Conservation (phyloP, 2,329 filamentous ascomycete genomes). For the Neonectria neomacrospora region DNA sequence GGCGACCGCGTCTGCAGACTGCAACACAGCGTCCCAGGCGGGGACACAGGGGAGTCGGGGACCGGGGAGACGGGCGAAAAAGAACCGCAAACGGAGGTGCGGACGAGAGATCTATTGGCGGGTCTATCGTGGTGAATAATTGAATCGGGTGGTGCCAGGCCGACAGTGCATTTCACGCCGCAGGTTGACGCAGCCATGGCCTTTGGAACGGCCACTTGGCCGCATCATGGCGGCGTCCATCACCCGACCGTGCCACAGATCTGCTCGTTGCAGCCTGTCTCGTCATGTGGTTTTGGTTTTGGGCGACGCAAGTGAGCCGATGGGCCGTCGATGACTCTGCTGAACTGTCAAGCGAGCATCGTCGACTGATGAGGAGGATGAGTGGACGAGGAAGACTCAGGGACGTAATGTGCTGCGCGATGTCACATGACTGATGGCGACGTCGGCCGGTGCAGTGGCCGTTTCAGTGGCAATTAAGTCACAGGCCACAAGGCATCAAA, state of each 20-base stretch:
- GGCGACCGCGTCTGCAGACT: constrained; percentile 41
- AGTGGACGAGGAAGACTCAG: background rate
- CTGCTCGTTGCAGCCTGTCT: constrained; percentile 1
- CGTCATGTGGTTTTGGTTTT: background rate
- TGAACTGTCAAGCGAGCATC: background rate
- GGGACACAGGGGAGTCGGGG: constrained; percentile 16
- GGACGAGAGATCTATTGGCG: constrained; percentile 28
- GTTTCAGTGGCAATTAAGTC: background rate
- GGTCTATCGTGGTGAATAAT: constrained; percentile 22
- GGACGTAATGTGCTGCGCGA: background rate
- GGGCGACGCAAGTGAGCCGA: constrained; percentile 7
- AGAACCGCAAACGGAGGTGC: constrained; percentile 29
- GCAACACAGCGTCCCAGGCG: constrained; percentile 18
- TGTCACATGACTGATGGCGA: constrained; percentile 12
- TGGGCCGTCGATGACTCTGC: background rate
- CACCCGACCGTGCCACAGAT: constrained; percentile 11
- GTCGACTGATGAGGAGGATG: constrained; percentile 1
- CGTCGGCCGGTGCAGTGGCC: background rate
- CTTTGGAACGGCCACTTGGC: constrained; percentile 15
- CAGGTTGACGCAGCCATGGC: constrained; percentile 20
- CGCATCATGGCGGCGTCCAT: background rate
- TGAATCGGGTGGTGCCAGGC: constrained; percentile 16
- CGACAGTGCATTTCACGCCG: constrained; percentile 15
- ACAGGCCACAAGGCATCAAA: background rate
- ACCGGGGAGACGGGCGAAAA: constrained; percentile 32